Conservation (phyloP, 2,329 filamentous ascomycete genomes). For the Ceratocystis eucalypticola region DNA sequence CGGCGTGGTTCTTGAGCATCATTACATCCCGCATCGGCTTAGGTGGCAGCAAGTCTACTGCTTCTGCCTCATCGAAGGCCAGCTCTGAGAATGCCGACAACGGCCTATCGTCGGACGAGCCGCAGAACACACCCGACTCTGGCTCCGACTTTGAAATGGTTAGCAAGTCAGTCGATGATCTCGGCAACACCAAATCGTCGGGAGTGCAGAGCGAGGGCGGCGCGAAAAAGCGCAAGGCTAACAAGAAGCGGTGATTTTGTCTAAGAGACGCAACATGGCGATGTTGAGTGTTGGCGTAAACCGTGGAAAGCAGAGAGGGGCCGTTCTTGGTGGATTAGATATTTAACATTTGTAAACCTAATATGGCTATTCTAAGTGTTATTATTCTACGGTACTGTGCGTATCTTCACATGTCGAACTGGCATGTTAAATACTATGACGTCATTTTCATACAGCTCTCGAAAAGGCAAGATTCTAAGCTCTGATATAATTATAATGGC, state of each 20-base stretch:
- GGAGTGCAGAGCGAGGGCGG: constrained; percentile 33
- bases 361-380: neutral
- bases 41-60: constrained; percentile 18
- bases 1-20: constrained; percentile 50
- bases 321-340: neutral
- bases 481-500: neutral
- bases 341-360: neutral
- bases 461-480: neutral
- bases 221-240: constrained; percentile 38
- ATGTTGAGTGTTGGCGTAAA: neutral
- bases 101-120: constrained; percentile 31
- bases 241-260: constrained; percentile 36
- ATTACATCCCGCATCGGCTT: constrained; percentile 37
- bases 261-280: neutral
- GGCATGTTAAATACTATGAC: neutral
- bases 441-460: neutral
- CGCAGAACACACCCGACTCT: constrained; percentile 39
- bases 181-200: constrained; percentile 33
- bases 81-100: constrained; percentile 29
- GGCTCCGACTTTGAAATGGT: constrained; percentile 50
- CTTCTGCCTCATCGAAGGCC: constrained; percentile 22
- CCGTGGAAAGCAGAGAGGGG: neutral
- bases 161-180: constrained; percentile 37
- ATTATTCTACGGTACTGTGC: neutral
- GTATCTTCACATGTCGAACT: neutral